These are phyloP conservation scores for Plasmodium malariae DNA, from an alignment of 169 alveolate species.

Conservation along the genomic window DNA sequence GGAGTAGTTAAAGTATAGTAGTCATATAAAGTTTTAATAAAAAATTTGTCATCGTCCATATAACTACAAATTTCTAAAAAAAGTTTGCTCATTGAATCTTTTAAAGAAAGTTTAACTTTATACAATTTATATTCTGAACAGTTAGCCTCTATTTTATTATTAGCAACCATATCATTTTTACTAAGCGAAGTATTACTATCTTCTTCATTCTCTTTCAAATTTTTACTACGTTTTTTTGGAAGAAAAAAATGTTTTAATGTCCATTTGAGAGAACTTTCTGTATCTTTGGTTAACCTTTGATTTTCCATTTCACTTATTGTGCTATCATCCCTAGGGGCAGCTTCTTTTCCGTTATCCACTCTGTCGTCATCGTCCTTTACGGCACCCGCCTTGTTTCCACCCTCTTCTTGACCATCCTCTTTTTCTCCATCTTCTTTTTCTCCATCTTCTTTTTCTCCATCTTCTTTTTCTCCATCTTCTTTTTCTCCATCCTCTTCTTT, in stretches of 20 bases:
- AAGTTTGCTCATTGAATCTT: conserved; percentile 16
- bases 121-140: background rate
- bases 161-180: background rate
- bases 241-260: conserved; percentile 24
- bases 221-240: conserved; percentile 14
- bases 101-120: background rate
- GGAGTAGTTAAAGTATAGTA: conserved; percentile 26
- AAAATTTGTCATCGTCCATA: conserved; percentile 18
- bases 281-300: background rate
- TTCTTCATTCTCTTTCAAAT: background rate
- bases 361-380: background rate
- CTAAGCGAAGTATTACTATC: background rate
- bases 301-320: background rate
- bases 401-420: background rate
- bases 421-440: background rate
- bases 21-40: conserved; percentile 26
- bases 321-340: background rate
- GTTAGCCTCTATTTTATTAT: background rate
- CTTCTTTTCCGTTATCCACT: background rate
- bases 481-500: background rate
- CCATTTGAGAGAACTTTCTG: conserved; percentile 41
- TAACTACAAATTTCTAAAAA: conserved; percentile 19
- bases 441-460: background rate
- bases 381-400: background rate
- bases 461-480: conserved; percentile 1